phyloP scores from a whole-genome alignment of 2,329 filamentous ascomycete species.

The Exophiala viscosa region DNA sequence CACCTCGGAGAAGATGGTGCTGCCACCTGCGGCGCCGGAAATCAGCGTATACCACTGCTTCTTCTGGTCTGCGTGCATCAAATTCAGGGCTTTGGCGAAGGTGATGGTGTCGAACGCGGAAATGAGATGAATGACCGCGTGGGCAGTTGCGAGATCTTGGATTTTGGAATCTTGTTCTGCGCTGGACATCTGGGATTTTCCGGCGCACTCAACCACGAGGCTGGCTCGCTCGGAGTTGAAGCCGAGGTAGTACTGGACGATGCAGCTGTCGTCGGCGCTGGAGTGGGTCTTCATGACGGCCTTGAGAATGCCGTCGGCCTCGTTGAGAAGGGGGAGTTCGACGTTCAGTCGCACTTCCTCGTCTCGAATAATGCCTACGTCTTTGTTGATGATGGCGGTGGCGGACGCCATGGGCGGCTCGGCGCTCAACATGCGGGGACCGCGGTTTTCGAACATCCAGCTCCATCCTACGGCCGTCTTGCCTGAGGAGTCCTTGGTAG shows the following conservation, averaged over 20 bases:
- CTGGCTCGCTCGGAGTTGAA: conserved; percentile 19
- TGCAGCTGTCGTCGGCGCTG: conserved; percentile 25
- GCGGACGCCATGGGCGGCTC: conserved; percentile 57
- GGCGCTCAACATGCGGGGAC: conserved; percentile 53
- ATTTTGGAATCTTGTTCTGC: conserved; percentile 10
- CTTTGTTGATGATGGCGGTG: conserved; percentile 59
- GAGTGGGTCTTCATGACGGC: conserved; percentile 26
- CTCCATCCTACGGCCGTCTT: conserved; percentile 46
- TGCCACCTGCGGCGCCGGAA: conserved; percentile 27
- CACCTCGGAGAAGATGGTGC: conserved; percentile 27
- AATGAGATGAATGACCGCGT: conserved; percentile 23
- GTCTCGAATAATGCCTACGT: conserved; percentile 37
- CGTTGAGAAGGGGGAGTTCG: conserved; percentile 26
- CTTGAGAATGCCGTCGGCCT: conserved; percentile 20
- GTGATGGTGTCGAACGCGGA: conserved; percentile 26
- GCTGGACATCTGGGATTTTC: conserved; percentile 9
- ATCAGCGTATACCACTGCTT: conserved; percentile 28
- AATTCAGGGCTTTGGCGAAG: conserved; percentile 26
- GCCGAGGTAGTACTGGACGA: conserved; percentile 27
- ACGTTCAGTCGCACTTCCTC: conserved; percentile 24
- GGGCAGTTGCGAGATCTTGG: conserved; percentile 20
- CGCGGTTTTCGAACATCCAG: conserved; percentile 61
- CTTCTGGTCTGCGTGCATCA: conserved; percentile 23
- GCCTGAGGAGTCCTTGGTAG: conserved; percentile 28
- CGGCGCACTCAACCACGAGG: conserved; percentile 20